Evolutionary conservation across 331 rosid species (phyloP).

Genomic region (Acacia pycnantha): DNA sequence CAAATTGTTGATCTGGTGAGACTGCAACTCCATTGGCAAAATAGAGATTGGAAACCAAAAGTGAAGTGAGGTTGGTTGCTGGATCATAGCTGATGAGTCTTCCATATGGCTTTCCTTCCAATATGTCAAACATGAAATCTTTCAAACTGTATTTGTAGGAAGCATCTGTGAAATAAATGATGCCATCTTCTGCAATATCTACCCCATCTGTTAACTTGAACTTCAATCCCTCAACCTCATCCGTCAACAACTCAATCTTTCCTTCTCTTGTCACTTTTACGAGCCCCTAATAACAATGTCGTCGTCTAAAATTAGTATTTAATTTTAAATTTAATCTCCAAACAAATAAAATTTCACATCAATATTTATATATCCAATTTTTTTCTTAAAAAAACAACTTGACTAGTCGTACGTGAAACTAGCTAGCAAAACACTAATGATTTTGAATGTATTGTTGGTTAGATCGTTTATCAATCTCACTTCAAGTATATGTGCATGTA

Average conservation of each 20-base stretch:
- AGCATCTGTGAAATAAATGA: constrained; percentile 70
- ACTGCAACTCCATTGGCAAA: constrained; percentile 71
- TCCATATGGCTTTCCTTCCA: constrained; percentile 61
- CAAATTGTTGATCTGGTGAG: constrained; percentile 53
- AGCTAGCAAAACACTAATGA: too few relatives aligned
- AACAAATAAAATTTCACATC: neutral
- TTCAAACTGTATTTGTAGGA: constrained; percentile 40
- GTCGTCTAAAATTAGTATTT: neutral
- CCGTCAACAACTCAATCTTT: constrained; percentile 39
- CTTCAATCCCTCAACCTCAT: constrained; percentile 45
- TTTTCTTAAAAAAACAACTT: too few relatives aligned
- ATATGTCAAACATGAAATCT: constrained; percentile 19
- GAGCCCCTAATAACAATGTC: constrained; percentile 30
- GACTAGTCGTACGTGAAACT: too few relatives aligned
- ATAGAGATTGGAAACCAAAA: constrained; percentile 51
- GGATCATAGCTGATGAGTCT: constrained; percentile 64
- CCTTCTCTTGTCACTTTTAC: constrained; percentile 29
- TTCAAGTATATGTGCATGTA: too few relatives aligned
- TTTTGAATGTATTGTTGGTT: too few relatives aligned
- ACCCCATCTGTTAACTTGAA: constrained; percentile 61
- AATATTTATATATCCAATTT: neutral
- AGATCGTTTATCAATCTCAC: too few relatives aligned
- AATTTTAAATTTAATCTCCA: neutral
- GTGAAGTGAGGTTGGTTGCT: constrained; percentile 34
- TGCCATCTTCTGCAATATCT: constrained; percentile 62